Base-by-base conservation (phyloP, 2,329 filamentous ascomycete species). In the Blastomyces parvus region DNA sequence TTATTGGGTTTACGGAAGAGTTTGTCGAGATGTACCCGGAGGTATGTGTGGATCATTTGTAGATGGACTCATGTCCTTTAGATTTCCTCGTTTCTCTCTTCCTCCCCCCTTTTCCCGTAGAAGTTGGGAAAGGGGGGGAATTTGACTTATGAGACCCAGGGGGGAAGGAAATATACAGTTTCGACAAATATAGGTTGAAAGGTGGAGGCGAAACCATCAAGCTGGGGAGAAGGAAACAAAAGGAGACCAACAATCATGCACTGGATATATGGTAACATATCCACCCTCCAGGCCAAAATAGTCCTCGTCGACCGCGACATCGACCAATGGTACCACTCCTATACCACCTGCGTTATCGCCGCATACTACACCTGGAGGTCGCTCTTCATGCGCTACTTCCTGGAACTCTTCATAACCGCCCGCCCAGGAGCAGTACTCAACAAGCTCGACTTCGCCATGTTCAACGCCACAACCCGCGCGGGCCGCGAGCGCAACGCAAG, bases 1-100 rank as follows among this genome's bases (percentile, higher is more conserved):
- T 13, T 19, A 60, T 60, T 50, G 59, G 30, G 44, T 60, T 60
- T 52, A 36, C 59, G 42, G 59, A 60, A 44, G 59, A 60, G 59
- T 52, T 60, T 48, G n/a, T 60, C 8, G 19, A 50, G 42, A 60
- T 60, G 59, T 60, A 50, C 52, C 59, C 59, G 22, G 59, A 60
- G 9, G 59, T 60, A 60, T n/a, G 44, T 60, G 22, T 33, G 11
- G 19, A 38, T 13, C 13, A 38, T 13, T 6, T 40, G n/a, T 22
- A 9, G 55, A 57, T 30, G 27, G 27, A 30, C 27, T 30, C 27
- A 30, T 30, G 27, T 30, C 27, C 27, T 30, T 30, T 2, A 30
- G 27, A 30, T 30, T 30, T 30, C 27, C 27, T 30, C 27, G 27
- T 30, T 30, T 4, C 27, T 30, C 27, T 4, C 27, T 4, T 30